These are phyloP conservation scores for Fagus sylvatica DNA, from an alignment of 306 rosid genomes.

Conservation along the genomic window DNA sequence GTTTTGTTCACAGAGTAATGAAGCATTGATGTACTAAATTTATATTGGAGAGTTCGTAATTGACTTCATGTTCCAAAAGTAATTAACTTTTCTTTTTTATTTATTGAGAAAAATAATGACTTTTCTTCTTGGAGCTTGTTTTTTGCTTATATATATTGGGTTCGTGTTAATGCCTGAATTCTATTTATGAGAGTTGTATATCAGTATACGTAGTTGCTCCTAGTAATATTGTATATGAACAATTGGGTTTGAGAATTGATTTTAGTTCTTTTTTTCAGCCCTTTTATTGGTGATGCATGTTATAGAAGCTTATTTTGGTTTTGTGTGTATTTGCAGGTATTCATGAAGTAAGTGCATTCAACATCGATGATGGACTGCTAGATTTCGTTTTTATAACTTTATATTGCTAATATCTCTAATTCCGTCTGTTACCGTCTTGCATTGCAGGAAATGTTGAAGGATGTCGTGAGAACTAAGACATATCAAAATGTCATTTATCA, in stretches of 20 bases:
- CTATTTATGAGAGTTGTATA: not conserved
- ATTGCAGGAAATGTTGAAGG: constrained; percentile 98
- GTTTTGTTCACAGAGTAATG: not conserved
- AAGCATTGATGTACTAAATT: not conserved
- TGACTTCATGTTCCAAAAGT: not conserved
- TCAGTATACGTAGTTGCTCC: not conserved
- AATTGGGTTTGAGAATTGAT: not conserved
- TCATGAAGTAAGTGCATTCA: constrained; percentile 80
- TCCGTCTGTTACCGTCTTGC: constrained; percentile 4
- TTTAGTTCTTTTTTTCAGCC: not conserved
- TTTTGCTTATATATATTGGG: not conserved
- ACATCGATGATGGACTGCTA: constrained; percentile 26
- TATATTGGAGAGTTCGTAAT: not conserved
- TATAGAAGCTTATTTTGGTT: constrained; percentile 13
- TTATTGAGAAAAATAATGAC: not conserved
- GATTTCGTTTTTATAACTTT: constrained; percentile 2
- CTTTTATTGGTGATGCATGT: not conserved
- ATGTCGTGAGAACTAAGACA: constrained; percentile 87
- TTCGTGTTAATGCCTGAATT: not conserved
- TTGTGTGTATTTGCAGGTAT: constrained; percentile 71
- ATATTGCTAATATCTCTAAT: not conserved
- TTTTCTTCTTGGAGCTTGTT: not conserved
- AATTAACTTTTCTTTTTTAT: not conserved
- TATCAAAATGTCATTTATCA: constrained; percentile 97
- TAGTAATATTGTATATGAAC: not conserved